Percentiles rank a stretch among this genome's conserved stretches.
Conservation (phyloP, 2,329 filamentous ascomycete genomes). For the Alternaria atra region DNA sequence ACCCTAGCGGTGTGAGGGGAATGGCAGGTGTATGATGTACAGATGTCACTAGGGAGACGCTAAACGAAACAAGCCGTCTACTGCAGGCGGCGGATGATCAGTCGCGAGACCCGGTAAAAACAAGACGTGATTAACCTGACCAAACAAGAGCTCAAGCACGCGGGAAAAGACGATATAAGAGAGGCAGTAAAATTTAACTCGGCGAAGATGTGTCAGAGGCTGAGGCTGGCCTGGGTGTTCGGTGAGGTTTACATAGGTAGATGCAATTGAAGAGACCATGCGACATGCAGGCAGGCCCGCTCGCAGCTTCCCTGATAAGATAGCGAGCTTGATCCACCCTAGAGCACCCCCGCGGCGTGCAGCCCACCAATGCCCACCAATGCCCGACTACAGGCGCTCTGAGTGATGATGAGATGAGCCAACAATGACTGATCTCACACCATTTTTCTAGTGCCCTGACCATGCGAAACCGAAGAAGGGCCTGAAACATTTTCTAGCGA, state of each 20-base stretch:
- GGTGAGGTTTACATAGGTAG: background rate
- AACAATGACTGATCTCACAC: constrained; percentile 12
- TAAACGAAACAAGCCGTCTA: constrained; percentile 30
- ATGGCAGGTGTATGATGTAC: constrained; percentile 27
- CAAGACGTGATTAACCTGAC: constrained; percentile 11
- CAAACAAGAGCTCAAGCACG: background rate
- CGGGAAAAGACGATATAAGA: background rate
- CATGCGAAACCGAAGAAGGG: constrained; percentile 11
- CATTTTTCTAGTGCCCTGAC: background rate
- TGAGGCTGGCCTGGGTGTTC: background rate
- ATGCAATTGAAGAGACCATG: background rate
- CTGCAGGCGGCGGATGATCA: constrained; percentile 30
- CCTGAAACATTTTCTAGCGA: constrained; percentile 3
- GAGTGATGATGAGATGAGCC: constrained; percentile 27
- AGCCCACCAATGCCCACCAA: constrained; percentile 7
- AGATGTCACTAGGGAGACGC: constrained; percentile 33
- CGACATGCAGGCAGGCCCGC: constrained; percentile 3
- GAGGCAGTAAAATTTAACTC: background rate
- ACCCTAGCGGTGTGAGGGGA: constrained; percentile 30
- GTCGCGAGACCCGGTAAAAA: constrained; percentile 22
- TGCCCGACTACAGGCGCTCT: constrained; percentile 17
- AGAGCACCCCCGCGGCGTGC: constrained; percentile 8
- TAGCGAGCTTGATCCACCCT: constrained; percentile 2
- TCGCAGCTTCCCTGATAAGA: constrained; percentile 13
- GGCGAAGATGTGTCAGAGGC: background rate